Evolutionary conservation across 2,329 filamentous ascomycete genomes (phyloP).

Genomic region (Aspergillus puulaauensis): DNA sequence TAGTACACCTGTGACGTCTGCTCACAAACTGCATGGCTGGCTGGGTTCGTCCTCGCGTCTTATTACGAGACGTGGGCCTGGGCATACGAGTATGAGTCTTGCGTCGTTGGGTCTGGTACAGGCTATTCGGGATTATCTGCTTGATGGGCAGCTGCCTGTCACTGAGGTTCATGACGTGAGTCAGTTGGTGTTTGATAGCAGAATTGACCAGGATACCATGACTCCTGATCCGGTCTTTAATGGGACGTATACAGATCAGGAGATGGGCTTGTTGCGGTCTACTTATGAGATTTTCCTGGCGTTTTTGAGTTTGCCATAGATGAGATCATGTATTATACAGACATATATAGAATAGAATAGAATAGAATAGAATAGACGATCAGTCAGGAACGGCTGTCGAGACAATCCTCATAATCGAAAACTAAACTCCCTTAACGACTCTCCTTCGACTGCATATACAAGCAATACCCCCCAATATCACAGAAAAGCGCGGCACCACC

Average conservation of each 20-base stretch:
- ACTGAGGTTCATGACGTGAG: background rate
- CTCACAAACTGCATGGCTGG: background rate
- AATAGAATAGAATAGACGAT: no score
- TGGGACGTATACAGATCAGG: background rate
- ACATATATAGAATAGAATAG: no score
- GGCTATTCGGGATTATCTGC: background rate
- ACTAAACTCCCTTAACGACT: no score
- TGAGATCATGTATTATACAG: no score
- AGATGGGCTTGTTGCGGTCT: background rate
- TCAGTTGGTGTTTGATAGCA: background rate
- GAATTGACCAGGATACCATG: background rate
- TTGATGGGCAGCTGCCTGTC: background rate
- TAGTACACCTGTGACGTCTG: background rate
- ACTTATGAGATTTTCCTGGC: background rate
- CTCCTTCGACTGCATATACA: background rate
- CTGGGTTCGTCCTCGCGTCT: background rate
- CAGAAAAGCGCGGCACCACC: background rate
- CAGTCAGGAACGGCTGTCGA: no score
- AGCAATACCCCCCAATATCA: background rate
- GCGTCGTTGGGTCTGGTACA: background rate
- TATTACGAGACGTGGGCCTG: background rate
- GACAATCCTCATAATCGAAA: no score
- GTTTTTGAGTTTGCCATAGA: background rate
- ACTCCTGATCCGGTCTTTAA: conserved; percentile 3
- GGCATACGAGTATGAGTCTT: conserved; percentile 1